Percentiles rank a stretch among this genome's conserved stretches.
Evolutionary conservation across 2,329 filamentous ascomycete genomes (phyloP).

Genomic region (Aspergillus viridinutans): DNA sequence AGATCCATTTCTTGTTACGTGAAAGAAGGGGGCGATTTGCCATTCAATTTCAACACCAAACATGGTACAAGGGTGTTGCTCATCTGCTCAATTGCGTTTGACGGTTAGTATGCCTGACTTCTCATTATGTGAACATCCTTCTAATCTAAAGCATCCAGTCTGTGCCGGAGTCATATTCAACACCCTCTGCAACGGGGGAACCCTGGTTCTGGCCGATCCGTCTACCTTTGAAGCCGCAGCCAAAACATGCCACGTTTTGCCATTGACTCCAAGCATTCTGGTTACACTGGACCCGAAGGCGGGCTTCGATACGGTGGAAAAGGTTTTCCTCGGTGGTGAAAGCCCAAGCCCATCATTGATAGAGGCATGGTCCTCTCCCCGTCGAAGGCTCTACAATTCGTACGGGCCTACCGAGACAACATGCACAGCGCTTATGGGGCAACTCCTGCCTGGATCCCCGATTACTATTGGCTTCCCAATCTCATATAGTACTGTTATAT

Average conservation of each 20-base stretch:
- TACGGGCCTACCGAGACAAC: conserved; percentile 15
- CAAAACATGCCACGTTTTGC: conserved; percentile 2
- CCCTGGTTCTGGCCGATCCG: conserved; percentile 11
- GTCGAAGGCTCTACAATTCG: conserved; percentile 8
- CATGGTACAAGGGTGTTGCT: conserved; percentile 12
- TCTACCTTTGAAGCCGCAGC: conserved; percentile 1
- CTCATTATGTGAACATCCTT: not conserved
- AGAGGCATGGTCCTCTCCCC: conserved; percentile 3
- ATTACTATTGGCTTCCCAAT: conserved; percentile 15
- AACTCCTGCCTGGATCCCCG: not conserved
- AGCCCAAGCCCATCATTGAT: conserved; percentile 6
- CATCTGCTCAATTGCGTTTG: conserved; percentile 23
- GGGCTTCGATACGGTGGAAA: not conserved
- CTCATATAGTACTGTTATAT: conserved; percentile 5
- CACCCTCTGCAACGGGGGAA: conserved; percentile 16
- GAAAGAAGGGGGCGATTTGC: not conserved
- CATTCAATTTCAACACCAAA: conserved; percentile 2
- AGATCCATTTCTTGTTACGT: conserved; percentile 7
- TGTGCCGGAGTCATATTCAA: conserved; percentile 12
- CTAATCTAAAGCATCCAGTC: not conserved
- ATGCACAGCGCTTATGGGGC: not conserved
- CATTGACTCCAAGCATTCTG: conserved; percentile 8
- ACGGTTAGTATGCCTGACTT: conserved; percentile 13
- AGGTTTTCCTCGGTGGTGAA: conserved; percentile 12
- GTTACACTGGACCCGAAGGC: conserved; percentile 2